Base-by-base conservation (phyloP, 805 yeast genomes). In the Sungouiozyma intestinalis region DNA sequence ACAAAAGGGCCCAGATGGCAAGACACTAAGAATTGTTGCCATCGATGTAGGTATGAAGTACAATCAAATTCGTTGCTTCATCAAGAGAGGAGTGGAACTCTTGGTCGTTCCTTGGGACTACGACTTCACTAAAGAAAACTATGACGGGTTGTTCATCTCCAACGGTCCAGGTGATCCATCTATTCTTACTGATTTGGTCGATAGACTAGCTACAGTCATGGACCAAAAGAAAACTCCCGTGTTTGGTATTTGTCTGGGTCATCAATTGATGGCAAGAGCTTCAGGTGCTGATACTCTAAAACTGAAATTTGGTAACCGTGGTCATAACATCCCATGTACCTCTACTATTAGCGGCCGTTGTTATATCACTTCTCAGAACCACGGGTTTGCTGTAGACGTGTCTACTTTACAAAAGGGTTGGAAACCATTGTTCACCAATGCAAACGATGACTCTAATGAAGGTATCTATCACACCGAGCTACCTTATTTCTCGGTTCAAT, bases 111-210 rank as follows among this genome's bases (percentile, higher is more conserved):
- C 98, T 47, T 90, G 90, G 88, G 81, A 92, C 63, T 79, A 87
- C 60, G 95, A 87, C 65, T 81, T 83, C 63, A 69, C 83, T 48
- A 57, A 66, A 40, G 95, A 86, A 65, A 73, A 78, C 48, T 92
- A 82, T 62, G 98, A 92, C 64, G 99, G 98, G 71, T 73, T 92
- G 55, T 92, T 92, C 66, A 71, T 90, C 51, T 88, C 97, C 43
- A 92, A 92, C 66, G 99, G 99, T 71, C 99, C 99, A 21, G 99
- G 99, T 76, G 97, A 92, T 68, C 99, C 99, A 44, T 76, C 92
- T 36, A 85, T 84, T 44, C 73, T 92, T 77, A 64, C 77, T 36
- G 74, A 71, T 16, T 75, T 86, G 46, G 82, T 82, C 31, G 71
- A 66, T 34, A 78, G 74, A 52, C 68, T 92, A 57, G 52, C 71